These are phyloP conservation scores for Tieghemiomyces parasiticus DNA, from an alignment of 192 early-diverging fungal genomes.

Conservation along the genomic window DNA sequence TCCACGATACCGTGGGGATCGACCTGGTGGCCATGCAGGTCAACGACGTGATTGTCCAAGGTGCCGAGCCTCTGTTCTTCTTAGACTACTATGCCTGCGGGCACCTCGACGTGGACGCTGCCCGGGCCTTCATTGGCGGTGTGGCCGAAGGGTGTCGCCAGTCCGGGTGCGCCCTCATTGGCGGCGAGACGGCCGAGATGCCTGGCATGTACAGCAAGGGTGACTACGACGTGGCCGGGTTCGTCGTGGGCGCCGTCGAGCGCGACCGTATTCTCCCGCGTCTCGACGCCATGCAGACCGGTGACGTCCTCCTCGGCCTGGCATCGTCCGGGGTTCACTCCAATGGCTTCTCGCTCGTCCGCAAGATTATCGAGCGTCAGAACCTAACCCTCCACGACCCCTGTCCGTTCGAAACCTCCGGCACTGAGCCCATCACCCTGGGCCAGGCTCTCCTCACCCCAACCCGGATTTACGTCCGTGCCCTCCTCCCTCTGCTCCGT, in stretches of 20 bases:
- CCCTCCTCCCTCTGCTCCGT: slow-evolving; percentile 69
- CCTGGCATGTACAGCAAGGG: slow-evolving; percentile 83
- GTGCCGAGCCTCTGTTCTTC: slow-evolving; percentile 97
- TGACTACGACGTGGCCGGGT: slow-evolving; percentile 90
- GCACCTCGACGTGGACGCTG: slow-evolving; percentile 83
- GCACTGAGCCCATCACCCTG: slow-evolving; percentile 22
- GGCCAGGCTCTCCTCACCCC: slow-evolving; percentile 83
- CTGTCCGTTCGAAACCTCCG: slow-evolving; percentile 65
- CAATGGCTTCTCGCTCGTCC: slow-evolving; percentile 97
- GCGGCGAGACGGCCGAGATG: slow-evolving; percentile 99
- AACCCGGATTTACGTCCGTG: slow-evolving; percentile 91
- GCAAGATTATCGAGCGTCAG: slow-evolving; percentile 64
- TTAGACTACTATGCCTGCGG: slow-evolving; percentile 97
- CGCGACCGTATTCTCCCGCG: slow-evolving; percentile 76
- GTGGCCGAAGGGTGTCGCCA: slow-evolving; percentile 87
- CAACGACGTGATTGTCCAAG: slow-evolving; percentile 97
- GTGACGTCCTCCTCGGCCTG: slow-evolving; percentile 80
- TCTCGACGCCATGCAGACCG: slow-evolving; percentile 52
- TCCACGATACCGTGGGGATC: slow-evolving; percentile 90
- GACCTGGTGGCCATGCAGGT: slow-evolving; percentile 99
- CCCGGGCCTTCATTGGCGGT: slow-evolving; percentile 79
- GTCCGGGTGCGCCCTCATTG: slow-evolving; percentile 86
- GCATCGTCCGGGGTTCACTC: slow-evolving; percentile 96
- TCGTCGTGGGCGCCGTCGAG: slow-evolving; percentile 93
- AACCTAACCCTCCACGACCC: slow-evolving; percentile 58